Conservation (phyloP, 257 asterid species). For the Solanum tarapatanum region DNA sequence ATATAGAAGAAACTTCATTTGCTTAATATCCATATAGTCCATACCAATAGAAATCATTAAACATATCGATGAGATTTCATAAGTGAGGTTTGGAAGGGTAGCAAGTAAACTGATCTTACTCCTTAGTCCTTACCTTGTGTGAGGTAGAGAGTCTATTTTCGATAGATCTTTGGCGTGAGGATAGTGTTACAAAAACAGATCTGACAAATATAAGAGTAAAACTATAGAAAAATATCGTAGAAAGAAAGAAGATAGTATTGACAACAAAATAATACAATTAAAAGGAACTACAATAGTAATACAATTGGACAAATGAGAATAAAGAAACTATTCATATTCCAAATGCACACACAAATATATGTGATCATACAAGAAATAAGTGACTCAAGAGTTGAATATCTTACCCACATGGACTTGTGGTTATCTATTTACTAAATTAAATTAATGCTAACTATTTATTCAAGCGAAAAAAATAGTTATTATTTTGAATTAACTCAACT, state of each 20-base stretch:
- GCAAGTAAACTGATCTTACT: background rate
- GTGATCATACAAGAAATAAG: too few relatives aligned
- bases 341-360: background rate
- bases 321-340: background rate
- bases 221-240: background rate
- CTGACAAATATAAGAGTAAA: background rate
- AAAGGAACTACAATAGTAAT: background rate
- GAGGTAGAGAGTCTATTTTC: background rate
- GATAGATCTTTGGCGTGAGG: too few relatives aligned
- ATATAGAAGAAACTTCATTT: background rate
- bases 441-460: too few relatives aligned
- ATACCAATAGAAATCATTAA: background rate
- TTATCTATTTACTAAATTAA: too few relatives aligned
- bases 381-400: background rate
- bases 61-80: background rate
- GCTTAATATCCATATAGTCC: background rate
- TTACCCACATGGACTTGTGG: background rate
- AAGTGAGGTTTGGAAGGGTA: background rate
- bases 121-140: background rate
- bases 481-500: background rate
- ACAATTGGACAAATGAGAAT: background rate
- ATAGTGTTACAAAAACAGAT: background rate
- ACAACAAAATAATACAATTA: too few relatives aligned
- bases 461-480: background rate
- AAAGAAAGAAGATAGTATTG: background rate